These are phyloP conservation scores for Rhizopus delemar DNA, from an alignment of 371 early-diverging fungal species.

Conservation along the genomic window DNA sequence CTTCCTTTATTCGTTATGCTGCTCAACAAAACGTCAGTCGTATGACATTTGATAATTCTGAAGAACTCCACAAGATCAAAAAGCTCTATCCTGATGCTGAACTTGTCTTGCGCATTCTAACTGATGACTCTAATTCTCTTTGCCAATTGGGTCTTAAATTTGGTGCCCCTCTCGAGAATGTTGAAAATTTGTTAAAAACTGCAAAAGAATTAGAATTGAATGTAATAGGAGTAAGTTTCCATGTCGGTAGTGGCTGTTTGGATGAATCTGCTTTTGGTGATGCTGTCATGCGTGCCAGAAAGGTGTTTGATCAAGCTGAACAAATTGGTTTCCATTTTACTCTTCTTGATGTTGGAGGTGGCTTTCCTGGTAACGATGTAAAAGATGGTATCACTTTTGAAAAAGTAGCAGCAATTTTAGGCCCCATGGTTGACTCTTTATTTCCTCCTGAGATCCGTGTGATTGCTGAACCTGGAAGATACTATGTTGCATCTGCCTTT, in stretches of 20 bases:
- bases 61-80: slow-evolving; percentile 94
- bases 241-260: slow-evolving; percentile 93
- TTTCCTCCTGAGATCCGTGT: slow-evolving; percentile 80
- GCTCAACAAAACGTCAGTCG: slow-evolving; percentile 72
- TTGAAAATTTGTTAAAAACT: slow-evolving; percentile 66
- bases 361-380: slow-evolving; percentile 90
- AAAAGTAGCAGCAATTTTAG: slow-evolving; percentile 78
- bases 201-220: slow-evolving; percentile 81
- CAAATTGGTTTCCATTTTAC: slow-evolving; percentile 74
- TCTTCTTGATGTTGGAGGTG: slow-evolving; percentile 95
- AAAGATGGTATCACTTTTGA: slow-evolving; percentile 78
- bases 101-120: slow-evolving; percentile 90
- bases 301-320: slow-evolving; percentile 85
- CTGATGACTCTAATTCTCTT: slow-evolving; percentile 90
- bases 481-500: slow-evolving; percentile 92
- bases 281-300: slow-evolving; percentile 83
- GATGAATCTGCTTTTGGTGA: slow-evolving; percentile 88
- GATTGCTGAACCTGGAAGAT: slow-evolving; percentile 98
- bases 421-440: slow-evolving; percentile 75
- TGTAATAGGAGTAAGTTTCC: slow-evolving; percentile 92
- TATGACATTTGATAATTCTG: slow-evolving; percentile 98
- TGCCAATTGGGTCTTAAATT: slow-evolving; percentile 95
- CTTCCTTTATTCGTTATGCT: slow-evolving; percentile 89
- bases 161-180: slow-evolving; percentile 82
- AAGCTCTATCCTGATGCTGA: slow-evolving; percentile 78